Evolutionary conservation across 148 eudicot genomes (phyloP).

Genomic region (Silene latifolia): DNA sequence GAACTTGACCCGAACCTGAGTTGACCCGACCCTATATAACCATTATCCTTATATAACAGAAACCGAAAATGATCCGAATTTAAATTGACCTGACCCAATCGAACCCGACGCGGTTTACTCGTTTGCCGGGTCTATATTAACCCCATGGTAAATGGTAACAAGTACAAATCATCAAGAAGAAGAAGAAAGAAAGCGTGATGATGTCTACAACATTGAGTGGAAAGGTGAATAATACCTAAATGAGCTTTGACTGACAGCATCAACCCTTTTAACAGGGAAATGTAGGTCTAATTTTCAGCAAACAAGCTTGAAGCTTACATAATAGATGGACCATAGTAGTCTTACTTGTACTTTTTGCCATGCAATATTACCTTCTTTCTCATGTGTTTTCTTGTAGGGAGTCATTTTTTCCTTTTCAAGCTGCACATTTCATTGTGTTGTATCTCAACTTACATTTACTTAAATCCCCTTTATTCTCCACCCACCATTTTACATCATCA

Average conservation of each 20-base stretch:
- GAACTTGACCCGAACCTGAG: no score
- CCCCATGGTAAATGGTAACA: no score
- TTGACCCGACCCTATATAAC: no score
- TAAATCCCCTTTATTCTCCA: neutral
- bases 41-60: no score
- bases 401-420: slow-evolving; percentile 15
- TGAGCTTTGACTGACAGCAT: slow-evolving; percentile 3
- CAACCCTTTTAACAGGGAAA: neutral
- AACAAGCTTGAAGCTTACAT: slow-evolving; percentile 7
- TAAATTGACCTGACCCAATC: no score
- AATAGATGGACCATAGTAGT: slow-evolving; percentile 1
- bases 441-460: slow-evolving; percentile 2
- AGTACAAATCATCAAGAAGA: no score
- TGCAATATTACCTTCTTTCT: neutral
- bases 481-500: neutral
- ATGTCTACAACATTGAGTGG: neutral
- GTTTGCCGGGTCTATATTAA: no score
- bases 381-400: slow-evolving; percentile 9
- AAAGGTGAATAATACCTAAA: neutral
- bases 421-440: slow-evolving; percentile 8
- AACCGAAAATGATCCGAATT: no score
- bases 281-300: slow-evolving; percentile 2
- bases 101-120: no score
- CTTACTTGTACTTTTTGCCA: neutral
- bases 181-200: no score